phyloP scores from a whole-genome alignment of 164 flowering plant genomes.

The Magnolia changhungtana region DNA sequence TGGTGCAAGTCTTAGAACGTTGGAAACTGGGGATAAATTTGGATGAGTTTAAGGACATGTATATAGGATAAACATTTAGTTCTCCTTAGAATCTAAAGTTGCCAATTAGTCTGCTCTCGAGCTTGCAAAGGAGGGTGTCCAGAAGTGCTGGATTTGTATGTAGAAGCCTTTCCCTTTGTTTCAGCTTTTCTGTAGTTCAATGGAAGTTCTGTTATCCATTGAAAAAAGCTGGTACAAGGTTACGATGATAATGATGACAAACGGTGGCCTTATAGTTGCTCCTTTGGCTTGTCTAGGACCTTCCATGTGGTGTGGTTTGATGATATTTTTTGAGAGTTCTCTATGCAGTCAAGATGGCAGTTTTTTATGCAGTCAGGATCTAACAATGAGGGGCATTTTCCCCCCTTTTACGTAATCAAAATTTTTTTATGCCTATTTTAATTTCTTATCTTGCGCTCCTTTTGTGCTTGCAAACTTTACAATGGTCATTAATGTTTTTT shows the following conservation, averaged over 20 bases:
- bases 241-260: not conserved
- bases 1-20: no score
- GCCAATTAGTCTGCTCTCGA: not conserved
- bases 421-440: not conserved
- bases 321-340: no score
- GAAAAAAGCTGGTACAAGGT: not conserved
- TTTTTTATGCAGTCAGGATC: not conserved
- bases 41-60: no score
- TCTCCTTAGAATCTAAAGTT: no score
- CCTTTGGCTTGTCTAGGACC: not conserved
- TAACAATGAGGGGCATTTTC: not conserved
- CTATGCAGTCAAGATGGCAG: no score
- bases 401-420: not conserved
- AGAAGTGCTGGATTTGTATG: not conserved
- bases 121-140: not conserved
- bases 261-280: no score
- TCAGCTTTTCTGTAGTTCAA: not conserved
- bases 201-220: not conserved
- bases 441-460: not conserved
- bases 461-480: not conserved
- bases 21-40: no score
- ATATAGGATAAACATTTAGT: no score
- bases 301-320: not conserved
- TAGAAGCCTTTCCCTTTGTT: not conserved
- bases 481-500: not conserved